phyloP scores from a whole-genome alignment of 129 eudicot species.

The Silybum marianum region DNA sequence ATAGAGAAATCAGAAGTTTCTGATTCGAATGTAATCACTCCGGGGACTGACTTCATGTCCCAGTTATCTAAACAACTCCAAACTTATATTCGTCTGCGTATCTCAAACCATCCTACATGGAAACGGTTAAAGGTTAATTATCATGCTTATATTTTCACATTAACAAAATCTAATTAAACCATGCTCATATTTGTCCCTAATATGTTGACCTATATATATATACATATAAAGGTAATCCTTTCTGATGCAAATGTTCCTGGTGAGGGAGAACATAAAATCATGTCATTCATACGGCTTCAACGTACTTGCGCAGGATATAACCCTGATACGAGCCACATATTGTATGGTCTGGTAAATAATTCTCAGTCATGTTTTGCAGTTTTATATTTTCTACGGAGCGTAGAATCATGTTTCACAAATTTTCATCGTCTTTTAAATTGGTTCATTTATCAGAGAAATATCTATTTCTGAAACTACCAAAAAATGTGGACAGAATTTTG shows the following conservation, averaged over 20 bases:
- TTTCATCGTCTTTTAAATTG: background rate
- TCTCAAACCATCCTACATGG: slow-evolving; percentile 48
- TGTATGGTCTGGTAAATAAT: slow-evolving; percentile 66
- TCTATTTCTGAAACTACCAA: background rate
- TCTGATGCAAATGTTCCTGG: slow-evolving; percentile 72
- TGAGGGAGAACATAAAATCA: slow-evolving; percentile 73
- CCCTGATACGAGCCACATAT: slow-evolving; percentile 55
- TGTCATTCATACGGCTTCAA: slow-evolving; percentile 58
- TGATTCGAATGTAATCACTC: slow-evolving; percentile 50
- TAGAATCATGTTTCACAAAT: too few relatives aligned
- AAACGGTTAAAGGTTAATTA: slow-evolving; percentile 35
- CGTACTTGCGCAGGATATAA: slow-evolving; percentile 40
- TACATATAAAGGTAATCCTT: slow-evolving; percentile 45
- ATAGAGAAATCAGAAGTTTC: slow-evolving; percentile 28
- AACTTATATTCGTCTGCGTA: slow-evolving; percentile 34
- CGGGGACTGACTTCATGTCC: slow-evolving; percentile 52
- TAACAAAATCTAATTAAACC: background rate
- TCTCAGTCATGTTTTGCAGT: background rate
- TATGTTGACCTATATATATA: background rate
- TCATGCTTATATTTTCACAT: background rate
- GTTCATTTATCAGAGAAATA: too few relatives aligned
- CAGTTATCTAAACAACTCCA: slow-evolving; percentile 43
- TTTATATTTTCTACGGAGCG: background rate
- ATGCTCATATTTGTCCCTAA: background rate
- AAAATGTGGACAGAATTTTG: too few relatives aligned